Evolutionary conservation across 2,329 filamentous ascomycete species (phyloP).

Genomic region (Beauveria brongniartii): DNA sequence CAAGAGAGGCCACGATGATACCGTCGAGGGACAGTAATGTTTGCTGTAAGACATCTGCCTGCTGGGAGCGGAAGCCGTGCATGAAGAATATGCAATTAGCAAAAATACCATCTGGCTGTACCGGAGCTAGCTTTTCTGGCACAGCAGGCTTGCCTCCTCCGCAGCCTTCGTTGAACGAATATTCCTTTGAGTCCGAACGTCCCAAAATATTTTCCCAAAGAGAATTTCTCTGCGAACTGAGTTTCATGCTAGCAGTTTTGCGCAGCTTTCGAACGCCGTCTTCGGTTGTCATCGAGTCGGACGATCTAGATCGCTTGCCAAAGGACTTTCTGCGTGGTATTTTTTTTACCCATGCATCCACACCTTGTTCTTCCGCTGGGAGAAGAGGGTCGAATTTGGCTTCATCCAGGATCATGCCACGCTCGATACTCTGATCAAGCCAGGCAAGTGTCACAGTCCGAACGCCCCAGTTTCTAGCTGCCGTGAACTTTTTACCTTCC

Average conservation of each 20-base stretch:
- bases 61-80: constrained; percentile 47
- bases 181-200: constrained; percentile 26
- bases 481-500: constrained; percentile 82
- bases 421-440: constrained; percentile 72
- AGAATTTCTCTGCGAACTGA: constrained; percentile 69
- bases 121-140: constrained; percentile 10
- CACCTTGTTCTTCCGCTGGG: constrained; percentile 62
- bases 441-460: constrained; percentile 75
- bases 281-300: constrained; percentile 35
- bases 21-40: constrained; percentile 43
- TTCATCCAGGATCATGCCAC: constrained; percentile 89
- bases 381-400: constrained; percentile 70
- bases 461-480: constrained; percentile 76
- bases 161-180: constrained; percentile 23
- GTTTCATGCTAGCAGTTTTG: constrained; percentile 76
- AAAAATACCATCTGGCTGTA: constrained; percentile 39
- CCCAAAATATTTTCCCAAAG: constrained; percentile 89
- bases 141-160: constrained; percentile 11
- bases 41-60: constrained; percentile 39
- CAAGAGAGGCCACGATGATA: constrained; percentile 32
- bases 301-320: constrained; percentile 53
- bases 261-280: constrained; percentile 72
- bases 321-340: constrained; percentile 37
- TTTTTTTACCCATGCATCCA: constrained; percentile 61
- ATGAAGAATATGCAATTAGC: constrained; percentile 50